These are phyloP conservation scores for Acanthamoeba royreba DNA, from an alignment of 208 protist species.

Conservation along the genomic window DNA sequence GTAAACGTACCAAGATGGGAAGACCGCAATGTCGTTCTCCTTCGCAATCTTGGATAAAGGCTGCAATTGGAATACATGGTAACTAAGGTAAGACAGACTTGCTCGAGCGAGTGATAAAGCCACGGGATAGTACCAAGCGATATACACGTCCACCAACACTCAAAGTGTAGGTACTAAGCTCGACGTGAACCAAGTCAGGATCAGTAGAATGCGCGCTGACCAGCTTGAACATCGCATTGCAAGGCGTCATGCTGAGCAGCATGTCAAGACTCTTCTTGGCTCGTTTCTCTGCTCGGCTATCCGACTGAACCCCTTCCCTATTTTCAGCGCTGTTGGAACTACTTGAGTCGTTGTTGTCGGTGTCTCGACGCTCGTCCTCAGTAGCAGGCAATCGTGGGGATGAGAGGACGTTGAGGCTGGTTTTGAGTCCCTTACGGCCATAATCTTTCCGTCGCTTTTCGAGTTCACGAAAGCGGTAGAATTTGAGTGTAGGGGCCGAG, in stretches of 20 bases:
- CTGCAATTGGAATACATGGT: background rate
- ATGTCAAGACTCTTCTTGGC: background rate
- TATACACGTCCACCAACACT: background rate
- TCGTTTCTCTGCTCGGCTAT: background rate
- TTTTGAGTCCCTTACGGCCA: background rate
- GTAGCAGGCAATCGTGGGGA: too few species aligned
- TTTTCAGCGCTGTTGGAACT: too few species aligned
- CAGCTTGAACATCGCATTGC: background rate
- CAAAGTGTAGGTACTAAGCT: background rate
- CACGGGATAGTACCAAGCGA: background rate
- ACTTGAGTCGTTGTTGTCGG: too few species aligned
- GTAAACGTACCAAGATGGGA: background rate
- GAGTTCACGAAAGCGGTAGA: background rate
- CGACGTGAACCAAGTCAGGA: background rate
- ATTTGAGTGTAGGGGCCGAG: background rate
- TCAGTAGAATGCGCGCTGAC: background rate
- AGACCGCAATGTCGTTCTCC: background rate
- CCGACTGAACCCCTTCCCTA: too few species aligned
- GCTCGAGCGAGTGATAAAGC: background rate
- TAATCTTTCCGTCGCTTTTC: background rate
- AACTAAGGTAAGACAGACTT: background rate
- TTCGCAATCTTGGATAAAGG: background rate
- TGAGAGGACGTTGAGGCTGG: too few species aligned
- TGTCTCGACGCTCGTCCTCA: too few species aligned
- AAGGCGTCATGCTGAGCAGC: background rate